phyloP scores from a whole-genome alignment of 129 eudicot genomes.

The Pseudognaphalium luteoalbum region DNA sequence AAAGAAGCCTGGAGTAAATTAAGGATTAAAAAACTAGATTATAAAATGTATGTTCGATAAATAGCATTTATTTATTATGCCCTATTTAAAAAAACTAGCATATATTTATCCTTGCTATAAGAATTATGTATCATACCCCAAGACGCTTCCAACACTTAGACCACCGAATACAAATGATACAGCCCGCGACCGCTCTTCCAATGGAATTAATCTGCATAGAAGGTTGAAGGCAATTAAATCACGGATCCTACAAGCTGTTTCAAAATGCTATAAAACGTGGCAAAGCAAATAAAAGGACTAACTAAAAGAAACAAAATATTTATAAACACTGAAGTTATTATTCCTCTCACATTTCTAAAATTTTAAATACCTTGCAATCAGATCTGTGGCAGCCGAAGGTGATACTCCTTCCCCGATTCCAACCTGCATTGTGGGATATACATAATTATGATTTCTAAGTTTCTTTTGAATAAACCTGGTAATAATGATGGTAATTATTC shows the following conservation, averaged over 20 bases:
- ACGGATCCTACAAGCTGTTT: neutral
- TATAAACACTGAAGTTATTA: neutral
- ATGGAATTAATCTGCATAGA: constrained; percentile 68
- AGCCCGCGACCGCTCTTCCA: constrained; percentile 95
- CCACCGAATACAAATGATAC: constrained; percentile 99
- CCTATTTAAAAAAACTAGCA: neutral
- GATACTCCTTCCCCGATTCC: constrained; percentile 99
- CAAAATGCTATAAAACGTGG: neutral
- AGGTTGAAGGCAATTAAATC: constrained; percentile 12
- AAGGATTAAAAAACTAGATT: constrained; percentile 1
- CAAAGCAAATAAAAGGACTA: neutral
- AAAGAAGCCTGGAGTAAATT: constrained; percentile 69
- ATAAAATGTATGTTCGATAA: neutral
- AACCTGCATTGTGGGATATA: constrained; percentile 53
- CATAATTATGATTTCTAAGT: neutral
- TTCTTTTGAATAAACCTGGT: neutral
- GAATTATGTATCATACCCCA: constrained; percentile 59
- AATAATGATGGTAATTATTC: neutral
- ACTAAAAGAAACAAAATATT: too few relatives aligned
- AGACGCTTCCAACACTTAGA: constrained; percentile 90
- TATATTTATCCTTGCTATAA: constrained; percentile 8
- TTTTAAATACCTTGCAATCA: constrained; percentile 74
- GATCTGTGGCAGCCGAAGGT: constrained; percentile 97
- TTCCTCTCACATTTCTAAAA: neutral
- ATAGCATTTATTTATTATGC: too few relatives aligned